Evolutionary conservation across 768 basidiomycete genomes (phyloP).

Genomic region (Saitozyma podzolica): DNA sequence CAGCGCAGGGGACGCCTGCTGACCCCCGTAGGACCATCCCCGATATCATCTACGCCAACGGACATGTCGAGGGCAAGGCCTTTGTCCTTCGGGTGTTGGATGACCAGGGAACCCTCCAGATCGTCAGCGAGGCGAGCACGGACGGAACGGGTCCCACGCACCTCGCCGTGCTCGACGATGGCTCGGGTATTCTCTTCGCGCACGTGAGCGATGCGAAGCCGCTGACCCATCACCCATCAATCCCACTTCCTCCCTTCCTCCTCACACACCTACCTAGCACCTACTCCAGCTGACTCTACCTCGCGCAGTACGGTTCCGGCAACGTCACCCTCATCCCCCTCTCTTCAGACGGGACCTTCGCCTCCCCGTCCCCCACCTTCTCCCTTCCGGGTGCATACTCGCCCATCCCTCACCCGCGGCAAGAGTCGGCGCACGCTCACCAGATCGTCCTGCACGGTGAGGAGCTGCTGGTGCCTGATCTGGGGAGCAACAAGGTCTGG

Average conservation of each 20-base stretch:
- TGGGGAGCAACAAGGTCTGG: constrained; percentile 33
- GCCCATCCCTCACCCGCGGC: constrained; percentile 20
- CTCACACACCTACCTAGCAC: neutral
- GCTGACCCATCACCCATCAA: neutral
- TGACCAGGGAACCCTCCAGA: constrained; percentile 9
- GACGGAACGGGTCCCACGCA: constrained; percentile 21
- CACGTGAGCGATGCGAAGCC: constrained; percentile 12
- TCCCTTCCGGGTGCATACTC: constrained; percentile 16
- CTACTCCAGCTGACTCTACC: neutral
- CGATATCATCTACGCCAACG: constrained; percentile 20
- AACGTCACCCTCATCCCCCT: constrained; percentile 20
- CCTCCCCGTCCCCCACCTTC: neutral
- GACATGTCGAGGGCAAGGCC: constrained; percentile 15
- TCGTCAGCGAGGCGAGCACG: constrained; percentile 8
- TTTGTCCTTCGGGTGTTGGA: constrained; percentile 5
- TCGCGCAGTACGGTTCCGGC: constrained; percentile 27
- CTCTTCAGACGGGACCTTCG: constrained; percentile 13
- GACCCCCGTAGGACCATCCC: constrained; percentile 2
- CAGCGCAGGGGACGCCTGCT: neutral
- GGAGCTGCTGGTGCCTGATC: constrained; percentile 27
- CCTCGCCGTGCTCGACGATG: constrained; percentile 10
- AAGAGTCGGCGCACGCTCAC: constrained; percentile 31
- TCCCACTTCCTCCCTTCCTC: constrained; percentile 1
- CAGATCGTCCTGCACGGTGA: constrained; percentile 24
- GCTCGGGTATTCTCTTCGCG: constrained; percentile 9